phyloP scores from a whole-genome alignment of 768 basidiomycete species.

The Mycena alexandri region DNA sequence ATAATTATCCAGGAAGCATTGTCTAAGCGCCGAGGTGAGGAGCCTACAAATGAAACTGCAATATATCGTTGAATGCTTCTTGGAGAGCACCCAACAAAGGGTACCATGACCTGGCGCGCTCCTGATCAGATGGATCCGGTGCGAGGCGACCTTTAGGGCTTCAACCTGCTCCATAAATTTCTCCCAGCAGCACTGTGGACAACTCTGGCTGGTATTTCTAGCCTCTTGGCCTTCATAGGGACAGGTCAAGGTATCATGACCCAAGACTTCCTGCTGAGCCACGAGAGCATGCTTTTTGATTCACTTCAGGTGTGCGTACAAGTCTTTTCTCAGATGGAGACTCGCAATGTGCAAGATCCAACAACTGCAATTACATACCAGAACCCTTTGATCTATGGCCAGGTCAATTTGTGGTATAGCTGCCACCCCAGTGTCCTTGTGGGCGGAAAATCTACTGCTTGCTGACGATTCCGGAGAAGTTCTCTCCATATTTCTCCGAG shows the following conservation, averaged over 20 bases:
- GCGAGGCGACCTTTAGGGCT: slow-evolving; percentile 9
- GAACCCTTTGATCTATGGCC: slow-evolving; percentile 24
- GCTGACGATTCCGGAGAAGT: slow-evolving; percentile 16
- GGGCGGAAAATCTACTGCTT: background rate
- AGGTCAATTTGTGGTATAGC: slow-evolving; percentile 8
- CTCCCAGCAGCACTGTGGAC: background rate
- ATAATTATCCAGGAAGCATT: slow-evolving; percentile 19
- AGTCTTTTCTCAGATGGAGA: background rate
- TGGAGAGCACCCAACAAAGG: slow-evolving; percentile 17
- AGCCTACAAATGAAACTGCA: background rate
- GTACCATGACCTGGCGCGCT: background rate
- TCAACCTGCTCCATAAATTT: background rate
- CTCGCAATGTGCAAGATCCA: too few species aligned
- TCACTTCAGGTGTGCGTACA: background rate
- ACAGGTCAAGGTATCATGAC: slow-evolving; percentile 15
- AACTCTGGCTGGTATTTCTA: slow-evolving; percentile 1
- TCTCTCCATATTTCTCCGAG: slow-evolving; percentile 6
- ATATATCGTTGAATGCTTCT: slow-evolving; percentile 10
- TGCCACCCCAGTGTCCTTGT: slow-evolving; percentile 2
- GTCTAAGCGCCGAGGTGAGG: background rate
- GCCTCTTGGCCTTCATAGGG: slow-evolving; percentile 21
- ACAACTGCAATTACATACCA: background rate
- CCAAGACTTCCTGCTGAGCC: background rate
- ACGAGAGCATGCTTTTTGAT: slow-evolving; percentile 1
- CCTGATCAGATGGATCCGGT: slow-evolving; percentile 28